These are phyloP conservation scores for Stephanodiscus minutulus DNA, from an alignment of 108 stramenopile genomes.

Conservation along the genomic window DNA sequence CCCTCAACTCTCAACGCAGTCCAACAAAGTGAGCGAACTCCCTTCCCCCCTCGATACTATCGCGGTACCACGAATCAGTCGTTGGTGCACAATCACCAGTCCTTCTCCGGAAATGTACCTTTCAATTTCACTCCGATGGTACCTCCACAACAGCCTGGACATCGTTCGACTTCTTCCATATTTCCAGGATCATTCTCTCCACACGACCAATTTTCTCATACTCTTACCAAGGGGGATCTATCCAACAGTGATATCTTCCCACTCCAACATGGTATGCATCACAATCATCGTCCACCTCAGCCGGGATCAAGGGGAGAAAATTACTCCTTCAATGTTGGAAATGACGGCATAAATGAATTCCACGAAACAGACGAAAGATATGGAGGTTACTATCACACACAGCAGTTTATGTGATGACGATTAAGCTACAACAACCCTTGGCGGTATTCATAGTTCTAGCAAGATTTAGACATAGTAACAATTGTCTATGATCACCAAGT, in stretches of 20 bases:
- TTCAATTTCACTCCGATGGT: slow-evolving; percentile 1
- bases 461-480: too few species aligned
- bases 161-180: slow-evolving; percentile 14
- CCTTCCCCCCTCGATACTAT: neutral
- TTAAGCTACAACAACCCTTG: neutral
- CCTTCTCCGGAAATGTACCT: neutral
- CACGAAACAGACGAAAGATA: neutral
- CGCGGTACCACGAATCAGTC: neutral
- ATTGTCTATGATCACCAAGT: neutral
- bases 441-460: neutral
- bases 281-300: neutral
- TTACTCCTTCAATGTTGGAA: neutral
- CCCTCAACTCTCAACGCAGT: slow-evolving; percentile 4
- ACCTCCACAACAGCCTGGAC: slow-evolving; percentile 1
- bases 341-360: neutral
- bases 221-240: neutral
- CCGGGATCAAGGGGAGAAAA: neutral
- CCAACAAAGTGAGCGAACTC: neutral
- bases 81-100: neutral
- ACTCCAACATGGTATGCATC: neutral
- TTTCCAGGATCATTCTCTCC: slow-evolving; percentile 19
- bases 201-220: slow-evolving; percentile 9
- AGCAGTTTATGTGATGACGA: slow-evolving; percentile 3
- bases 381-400: neutral
- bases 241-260: neutral